Evolutionary conservation across 352 stramenopile genomes (phyloP), one percentile per base, ranked within the genome.

Genomic region (Phytophthora pluvialis): DNA sequence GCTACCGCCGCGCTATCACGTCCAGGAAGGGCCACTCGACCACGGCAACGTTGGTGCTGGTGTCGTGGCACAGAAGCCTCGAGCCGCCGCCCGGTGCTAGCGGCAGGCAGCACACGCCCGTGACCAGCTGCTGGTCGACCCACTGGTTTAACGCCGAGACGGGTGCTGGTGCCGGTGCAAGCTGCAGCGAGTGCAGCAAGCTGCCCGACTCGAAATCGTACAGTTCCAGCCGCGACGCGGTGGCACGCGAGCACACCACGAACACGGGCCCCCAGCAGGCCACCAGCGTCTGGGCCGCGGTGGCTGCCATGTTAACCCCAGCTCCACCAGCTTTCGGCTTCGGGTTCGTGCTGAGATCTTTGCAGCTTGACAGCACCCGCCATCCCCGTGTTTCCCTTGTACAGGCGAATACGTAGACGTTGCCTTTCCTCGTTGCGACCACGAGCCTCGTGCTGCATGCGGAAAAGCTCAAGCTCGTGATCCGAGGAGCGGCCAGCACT

Each of bases 391-490:
- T 38, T 1, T 52, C 13, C 3, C 50, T 28, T 26, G 46, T 15
- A 21, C 40, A 62, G 5, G 33, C 21, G 12, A 86, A 73, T 6
- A 90, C 74, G 64, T 89, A 89, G 16, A 89, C 70, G 64, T 89
- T 87, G 12, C 83, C 81, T 48, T 90, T 89, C 35, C 74, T 81
- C 2, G 83, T 89, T 9, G 83, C 70, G 0, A 80, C 70, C 1
- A 85, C 62, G 5, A 88, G 61, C 28, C 61, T 64, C 3, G 54
- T 57, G 21, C 50, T 70, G 39, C 53, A 64, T 1, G 58, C 33
- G 3, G 79, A 79, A 40, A 89, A 92, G 46, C 71, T 73, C 33
- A 89, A 55, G 11, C 70, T 76, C 0, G 83, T 92, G 29, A 90
- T 61, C 10, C 83, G 79, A 15, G 83, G 83, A 8, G 83, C 66